Base-by-base conservation (phyloP, 148 eudicot genomes). In the Rhododendron ferrugineum region DNA sequence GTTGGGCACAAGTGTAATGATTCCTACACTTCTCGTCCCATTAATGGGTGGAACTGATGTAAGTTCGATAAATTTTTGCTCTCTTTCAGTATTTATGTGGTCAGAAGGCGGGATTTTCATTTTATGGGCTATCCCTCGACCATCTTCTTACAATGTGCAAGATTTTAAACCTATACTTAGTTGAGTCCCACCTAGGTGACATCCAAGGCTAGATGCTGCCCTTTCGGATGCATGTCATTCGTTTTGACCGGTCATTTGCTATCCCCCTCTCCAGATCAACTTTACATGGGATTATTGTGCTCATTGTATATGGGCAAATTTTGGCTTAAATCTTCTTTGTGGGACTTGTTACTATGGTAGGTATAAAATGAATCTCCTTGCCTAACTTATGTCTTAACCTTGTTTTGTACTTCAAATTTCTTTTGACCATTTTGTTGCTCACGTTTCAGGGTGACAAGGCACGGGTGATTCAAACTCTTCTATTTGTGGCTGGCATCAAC, bases 1-100 rank as follows among this genome's bases (percentile, higher is more conserved):
- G 90, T 91, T 97, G 83, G 98, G 99, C 82, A 92, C 98, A 83
- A 97, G 97, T 88, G 99, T 95, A 34, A 95, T 97, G 99, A 93
- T 97, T 87, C 98, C 99, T 46, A 82, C 98, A 14, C 20, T 92
- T 68, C 91, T 97, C 37, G 98, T 97, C 81, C 98, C 94, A 14
- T 90, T 91, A 81, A 97, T 97, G 99, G 99, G 99, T 75, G 99
- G 99, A 86, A 87, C 85, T 52, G 93, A 97, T 90, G 99, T 97
- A 95, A 95, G 98, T 68, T 74, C 84, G 16, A 76, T 84, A 82
- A 0, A 13, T 46, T 83, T 78, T 52, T 52, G 34, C 18, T 78
- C 40, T 82, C 3, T 20, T 47, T 42, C 22, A 2, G 22, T 66
- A 62, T 18, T 22, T 23, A 7, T 49, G 18, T 32, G 79, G 28